Percentiles rank a stretch among this genome's conserved stretches.
Conservation (phyloP, 2,329 filamentous ascomycete species). For the Waltergamsia citrina region DNA sequence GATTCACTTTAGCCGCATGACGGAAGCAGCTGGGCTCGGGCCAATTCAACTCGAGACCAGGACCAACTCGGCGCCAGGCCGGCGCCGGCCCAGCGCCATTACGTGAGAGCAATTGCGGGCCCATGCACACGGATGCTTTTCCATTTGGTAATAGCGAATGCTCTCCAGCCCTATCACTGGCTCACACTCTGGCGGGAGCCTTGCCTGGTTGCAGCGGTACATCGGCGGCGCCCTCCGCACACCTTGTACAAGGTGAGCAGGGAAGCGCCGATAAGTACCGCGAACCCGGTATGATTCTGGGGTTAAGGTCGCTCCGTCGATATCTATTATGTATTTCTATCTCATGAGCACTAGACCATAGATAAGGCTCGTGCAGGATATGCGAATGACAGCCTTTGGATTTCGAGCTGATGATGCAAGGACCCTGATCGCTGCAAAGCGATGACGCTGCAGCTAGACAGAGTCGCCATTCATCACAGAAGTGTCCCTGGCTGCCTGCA, state of each 20-base stretch:
- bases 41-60: too few relatives aligned
- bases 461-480: neutral
- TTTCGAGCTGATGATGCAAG: neutral
- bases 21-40: too few relatives aligned
- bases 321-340: conserved; percentile 28
- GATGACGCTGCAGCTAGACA: conserved; percentile 1
- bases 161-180: neutral
- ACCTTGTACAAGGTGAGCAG: neutral
- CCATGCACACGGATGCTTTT: conserved; percentile 24
- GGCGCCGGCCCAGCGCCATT: too few relatives aligned
- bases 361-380: conserved; percentile 16
- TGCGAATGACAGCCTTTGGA: neutral
- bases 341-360: conserved; percentile 13
- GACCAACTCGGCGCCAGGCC: too few relatives aligned
- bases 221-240: neutral
- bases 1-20: neutral
- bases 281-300: neutral
- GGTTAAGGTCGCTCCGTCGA: neutral
- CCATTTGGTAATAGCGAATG: conserved; percentile 35
- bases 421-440: conserved; percentile 2
- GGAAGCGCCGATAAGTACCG: neutral
- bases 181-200: neutral
- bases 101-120: conserved; percentile 31
- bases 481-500: neutral
- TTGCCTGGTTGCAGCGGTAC: neutral